Conservation (phyloP, 176 grass and related monocot species). For the Oropetium thomaeum region DNA sequence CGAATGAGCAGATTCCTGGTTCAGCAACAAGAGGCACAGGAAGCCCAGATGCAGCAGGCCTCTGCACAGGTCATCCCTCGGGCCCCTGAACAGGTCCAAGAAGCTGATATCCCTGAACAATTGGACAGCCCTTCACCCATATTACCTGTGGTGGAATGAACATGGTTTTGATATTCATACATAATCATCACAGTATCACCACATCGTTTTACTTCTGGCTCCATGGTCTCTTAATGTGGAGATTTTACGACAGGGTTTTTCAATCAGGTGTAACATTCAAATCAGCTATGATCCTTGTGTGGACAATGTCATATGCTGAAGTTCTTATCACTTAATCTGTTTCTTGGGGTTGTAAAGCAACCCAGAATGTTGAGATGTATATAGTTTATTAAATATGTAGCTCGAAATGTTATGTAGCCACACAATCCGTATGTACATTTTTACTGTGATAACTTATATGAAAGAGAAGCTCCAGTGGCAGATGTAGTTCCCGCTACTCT, state of each 20-base stretch:
- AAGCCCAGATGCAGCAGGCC: constrained; percentile 27
- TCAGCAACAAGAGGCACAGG: constrained; percentile 58
- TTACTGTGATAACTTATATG: not conserved
- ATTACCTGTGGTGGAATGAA: constrained; percentile 14
- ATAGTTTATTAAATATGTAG: constrained; percentile 13
- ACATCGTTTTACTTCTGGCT: not conserved
- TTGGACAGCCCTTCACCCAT: constrained; percentile 35
- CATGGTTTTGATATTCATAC: not conserved
- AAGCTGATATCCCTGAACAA: constrained; percentile 37
- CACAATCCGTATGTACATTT: constrained; percentile 23
- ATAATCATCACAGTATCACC: not conserved
- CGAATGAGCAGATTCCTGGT: constrained; percentile 76
- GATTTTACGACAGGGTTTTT: not conserved
- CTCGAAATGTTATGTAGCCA: not conserved
- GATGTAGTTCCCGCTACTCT: not conserved
- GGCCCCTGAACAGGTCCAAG: constrained; percentile 31
- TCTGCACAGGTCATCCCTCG: constrained; percentile 6
- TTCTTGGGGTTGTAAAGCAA: constrained; percentile 12
- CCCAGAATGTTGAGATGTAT: constrained; percentile 25
- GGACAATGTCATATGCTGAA: constrained; percentile 25
- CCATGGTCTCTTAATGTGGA: not conserved
- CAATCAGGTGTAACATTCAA: not conserved
- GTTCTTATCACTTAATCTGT: not conserved
- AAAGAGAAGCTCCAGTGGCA: constrained; percentile 9
- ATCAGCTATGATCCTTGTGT: not conserved